Base-by-base conservation (phyloP, 768 basidiomycete genomes). In the Sarcomyxa edulis region DNA sequence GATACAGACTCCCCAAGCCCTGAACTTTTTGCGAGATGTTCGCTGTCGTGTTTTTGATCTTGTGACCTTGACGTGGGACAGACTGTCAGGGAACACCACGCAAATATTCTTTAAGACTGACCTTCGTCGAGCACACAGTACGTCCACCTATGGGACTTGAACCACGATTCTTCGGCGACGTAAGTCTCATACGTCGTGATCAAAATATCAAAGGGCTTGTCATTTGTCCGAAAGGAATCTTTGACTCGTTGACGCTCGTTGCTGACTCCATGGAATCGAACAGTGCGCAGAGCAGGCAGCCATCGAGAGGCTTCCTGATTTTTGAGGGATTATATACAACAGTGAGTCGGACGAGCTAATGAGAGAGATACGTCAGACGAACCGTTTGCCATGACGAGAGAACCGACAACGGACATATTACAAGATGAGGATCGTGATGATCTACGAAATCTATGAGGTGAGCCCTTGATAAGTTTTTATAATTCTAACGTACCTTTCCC, bases 371-470 rank as follows among this genome's bases (percentile, higher is more conserved):
- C n/a, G n/a, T n/a, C 32, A 10, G n/a, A 47, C 61, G 40, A 46
- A 74, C 76, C 34, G 64, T 53, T 52, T 74, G 60, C 78, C 78
- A 81, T 5, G 77, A 69, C 0, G 73, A 69, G 15, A 81, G 58
- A 24, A 81, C 79, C 6, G 81, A 83, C 3, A 87, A 67, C 0
- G 84, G 84, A 50, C 84, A 86, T 37, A 86, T 71, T 32, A 87
- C 72, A 19, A 87, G 69, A 56, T 84, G 82, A 7, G 84, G 81
- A 23, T 77, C 76, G 16, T 55, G 57, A n/a, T 41, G 46, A 7
- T 60, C 71, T 71, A 22, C 37, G n/a, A n/a, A n/a, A n/a, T n/a
- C n/a, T n/a, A n/a, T n/a, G n/a, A n/a, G n/a, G n/a, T n/a, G n/a
- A n/a, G n/a, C n/a, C n/a, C n/a, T n/a, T n/a, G n/a, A n/a, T n/a